Evolutionary conservation across 2,329 filamentous ascomycete genomes (phyloP), one percentile per base, ranked within the genome.

Genomic region (Hypoxylon rubiginosum): DNA sequence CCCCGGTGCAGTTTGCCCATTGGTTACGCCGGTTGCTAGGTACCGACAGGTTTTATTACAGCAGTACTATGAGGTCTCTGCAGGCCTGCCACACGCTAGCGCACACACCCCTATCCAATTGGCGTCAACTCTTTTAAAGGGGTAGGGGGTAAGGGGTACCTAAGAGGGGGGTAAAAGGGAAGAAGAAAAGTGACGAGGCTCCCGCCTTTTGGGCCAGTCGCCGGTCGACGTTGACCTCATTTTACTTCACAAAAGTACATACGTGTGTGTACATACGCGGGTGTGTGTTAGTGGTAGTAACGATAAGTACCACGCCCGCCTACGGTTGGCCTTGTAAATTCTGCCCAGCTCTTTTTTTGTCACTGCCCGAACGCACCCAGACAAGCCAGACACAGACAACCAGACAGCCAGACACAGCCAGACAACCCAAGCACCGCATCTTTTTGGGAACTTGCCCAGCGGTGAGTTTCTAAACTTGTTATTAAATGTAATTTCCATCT

Each of bases 401-500:
- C 21, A 24, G 15, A n/a, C 4, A n/a, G 3, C 34, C 34, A 24
- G 13, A 34, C 13, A 2, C 21, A 24, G 21, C 21, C 21, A 24
- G 15, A n/a, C 4, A n/a, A 15, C 34, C 34, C 34, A 39, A 39
- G 34, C 34, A 39, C 32, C 13, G 10, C 32, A 36, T 36, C 30
- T 24, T 24, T 24, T 24, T 24, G 21, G 21, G 21, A 24, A 24
- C 21, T 24, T 24, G 21, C 21, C 21, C 21, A 24, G 21, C 21
- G 21, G 21, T 24, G 21, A 24, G 21, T 46, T 39, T 59, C 32
- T 51, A 9, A 39, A 41, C 36, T 41, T 53, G 50, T 49, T 54
- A 65, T 58, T 36, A 62, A 36, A 58, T 55, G 24, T 10, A 59
- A 60, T 68, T 63, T 59, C 32, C 55, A 48, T 43, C 59, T 63